Evolutionary conservation across 768 basidiomycete genomes (phyloP).

Genomic region (Russula compacta): DNA sequence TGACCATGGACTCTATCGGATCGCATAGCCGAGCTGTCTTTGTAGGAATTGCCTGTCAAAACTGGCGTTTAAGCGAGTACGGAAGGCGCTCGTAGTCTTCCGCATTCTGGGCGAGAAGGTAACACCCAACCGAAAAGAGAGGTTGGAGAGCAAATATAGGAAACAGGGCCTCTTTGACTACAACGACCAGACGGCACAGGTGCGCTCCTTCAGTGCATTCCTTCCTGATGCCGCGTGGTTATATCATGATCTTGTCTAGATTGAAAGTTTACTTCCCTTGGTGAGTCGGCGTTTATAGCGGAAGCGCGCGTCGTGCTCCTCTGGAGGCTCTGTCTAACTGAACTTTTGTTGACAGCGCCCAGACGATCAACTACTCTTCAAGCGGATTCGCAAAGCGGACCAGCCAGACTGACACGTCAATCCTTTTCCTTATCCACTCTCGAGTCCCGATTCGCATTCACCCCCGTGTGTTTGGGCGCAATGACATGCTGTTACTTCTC

Average conservation of each 20-base stretch:
- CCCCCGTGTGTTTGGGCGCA: neutral
- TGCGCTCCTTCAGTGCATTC: neutral
- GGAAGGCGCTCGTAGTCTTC: neutral
- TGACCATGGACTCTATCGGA: neutral
- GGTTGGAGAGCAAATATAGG: neutral
- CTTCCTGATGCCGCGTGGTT: too few species aligned
- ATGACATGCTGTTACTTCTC: neutral
- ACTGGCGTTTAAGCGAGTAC: conserved; percentile 5
- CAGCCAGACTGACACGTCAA: neutral
- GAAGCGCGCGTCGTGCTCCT: neutral
- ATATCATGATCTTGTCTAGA: neutral
- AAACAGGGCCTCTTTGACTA: neutral
- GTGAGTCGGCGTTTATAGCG: neutral
- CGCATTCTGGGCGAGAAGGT: neutral
- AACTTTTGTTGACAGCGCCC: neutral
- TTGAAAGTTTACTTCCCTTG: neutral
- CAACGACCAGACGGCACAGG: neutral
- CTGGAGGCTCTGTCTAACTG: neutral
- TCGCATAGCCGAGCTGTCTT: neutral
- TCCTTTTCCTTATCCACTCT: neutral
- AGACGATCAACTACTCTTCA: neutral
- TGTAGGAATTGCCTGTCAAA: neutral
- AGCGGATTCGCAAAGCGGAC: neutral
- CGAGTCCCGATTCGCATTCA: neutral
- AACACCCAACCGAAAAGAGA: neutral